These are phyloP conservation scores for Xylaria flabelliformis DNA, from an alignment of 495 filamentous ascomycete species.

Conservation along the genomic window DNA sequence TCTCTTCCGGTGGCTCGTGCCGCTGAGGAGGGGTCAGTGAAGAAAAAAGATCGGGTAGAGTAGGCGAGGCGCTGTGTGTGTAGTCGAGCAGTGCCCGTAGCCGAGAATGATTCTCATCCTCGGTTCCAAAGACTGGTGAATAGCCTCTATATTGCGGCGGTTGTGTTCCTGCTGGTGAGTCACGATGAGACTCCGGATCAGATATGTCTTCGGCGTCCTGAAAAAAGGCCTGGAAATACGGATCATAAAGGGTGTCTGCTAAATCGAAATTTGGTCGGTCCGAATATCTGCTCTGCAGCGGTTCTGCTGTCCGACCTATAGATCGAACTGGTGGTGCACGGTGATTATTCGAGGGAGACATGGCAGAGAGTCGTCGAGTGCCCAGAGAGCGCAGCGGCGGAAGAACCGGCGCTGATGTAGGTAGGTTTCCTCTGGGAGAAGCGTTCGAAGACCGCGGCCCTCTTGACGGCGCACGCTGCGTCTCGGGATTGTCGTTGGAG, in stretches of 20 bases:
- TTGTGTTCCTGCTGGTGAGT: background rate
- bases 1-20: constrained; percentile 50
- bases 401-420: constrained; percentile 40
- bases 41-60: constrained; percentile 31
- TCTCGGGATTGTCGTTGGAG: constrained; percentile 43
- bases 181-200: background rate
- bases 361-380: constrained; percentile 37
- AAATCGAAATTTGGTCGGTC: background rate
- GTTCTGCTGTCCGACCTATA: constrained; percentile 36
- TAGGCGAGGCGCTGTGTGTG: constrained; percentile 37
- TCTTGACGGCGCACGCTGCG: constrained; percentile 45
- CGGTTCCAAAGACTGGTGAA: background rate
- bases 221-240: constrained; percentile 8
- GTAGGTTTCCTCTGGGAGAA: constrained; percentile 31
- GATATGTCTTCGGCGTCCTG: background rate
- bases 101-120: constrained; percentile 49
- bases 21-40: constrained; percentile 38
- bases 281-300: constrained; percentile 37
- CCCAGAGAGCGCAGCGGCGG: constrained; percentile 49
- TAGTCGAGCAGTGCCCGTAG: constrained; percentile 56
- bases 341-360: constrained; percentile 33
- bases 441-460: constrained; percentile 44
- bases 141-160: background rate
- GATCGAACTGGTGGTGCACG: constrained; percentile 36
- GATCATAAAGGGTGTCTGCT: constrained; percentile 4